Conservation (phyloP, 2,329 filamentous ascomycete species). For the Phialophora tarda region DNA sequence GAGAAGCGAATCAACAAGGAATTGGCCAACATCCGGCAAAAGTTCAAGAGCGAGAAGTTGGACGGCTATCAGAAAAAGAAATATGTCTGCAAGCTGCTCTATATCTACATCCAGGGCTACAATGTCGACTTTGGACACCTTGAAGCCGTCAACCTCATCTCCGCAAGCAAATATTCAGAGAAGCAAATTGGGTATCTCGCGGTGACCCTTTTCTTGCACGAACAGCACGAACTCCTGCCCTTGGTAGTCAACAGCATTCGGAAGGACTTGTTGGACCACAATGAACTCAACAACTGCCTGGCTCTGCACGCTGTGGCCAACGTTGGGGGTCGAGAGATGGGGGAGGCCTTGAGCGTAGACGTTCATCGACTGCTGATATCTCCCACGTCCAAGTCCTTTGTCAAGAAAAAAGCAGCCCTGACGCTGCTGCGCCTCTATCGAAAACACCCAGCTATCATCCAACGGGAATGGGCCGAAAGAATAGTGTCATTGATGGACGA, state of each 20-base stretch:
- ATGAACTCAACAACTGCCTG: constrained; percentile 96
- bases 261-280: constrained; percentile 91
- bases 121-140: constrained; percentile 99
- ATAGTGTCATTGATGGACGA: constrained; percentile 99
- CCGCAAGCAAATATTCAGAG: constrained; percentile 95
- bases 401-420: constrained; percentile 98
- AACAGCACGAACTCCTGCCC: constrained; percentile 94
- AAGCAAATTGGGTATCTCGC: constrained; percentile 99
- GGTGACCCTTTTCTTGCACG: constrained; percentile 95
- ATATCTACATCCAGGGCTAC: constrained; percentile 99
- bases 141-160: constrained; percentile 97
- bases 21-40: constrained; percentile 95
- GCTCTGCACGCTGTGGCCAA: constrained; percentile 98
- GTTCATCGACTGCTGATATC: constrained; percentile 94
- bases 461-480: constrained; percentile 95
- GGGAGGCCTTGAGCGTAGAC: constrained; percentile 87
- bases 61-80: constrained; percentile 99
- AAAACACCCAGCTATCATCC: constrained; percentile 91
- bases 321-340: constrained; percentile 95
- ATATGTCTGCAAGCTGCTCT: constrained; percentile 99
- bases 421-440: constrained; percentile 92
- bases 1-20: constrained; percentile 99
- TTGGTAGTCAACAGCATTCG: constrained; percentile 98
- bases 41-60: constrained; percentile 93
- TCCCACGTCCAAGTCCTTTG: constrained; percentile 92